Evolutionary conservation across 2,329 filamentous ascomycete genomes (phyloP).

Genomic region (Colletotrichum tabaci): DNA sequence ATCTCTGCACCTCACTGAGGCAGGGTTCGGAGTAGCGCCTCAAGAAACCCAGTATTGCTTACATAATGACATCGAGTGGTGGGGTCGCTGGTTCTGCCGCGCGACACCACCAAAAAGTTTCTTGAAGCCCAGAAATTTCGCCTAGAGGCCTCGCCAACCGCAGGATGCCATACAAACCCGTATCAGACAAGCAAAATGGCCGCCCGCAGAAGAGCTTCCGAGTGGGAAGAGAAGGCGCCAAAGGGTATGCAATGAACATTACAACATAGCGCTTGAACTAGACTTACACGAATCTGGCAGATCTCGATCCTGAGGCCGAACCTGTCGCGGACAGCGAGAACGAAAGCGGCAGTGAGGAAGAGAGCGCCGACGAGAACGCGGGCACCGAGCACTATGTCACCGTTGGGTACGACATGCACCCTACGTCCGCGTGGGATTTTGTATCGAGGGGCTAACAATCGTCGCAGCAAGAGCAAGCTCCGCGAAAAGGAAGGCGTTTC

Average conservation of each 20-base stretch:
- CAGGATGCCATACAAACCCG: conserved; percentile 10
- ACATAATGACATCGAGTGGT: conserved; percentile 8
- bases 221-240: conserved; percentile 41
- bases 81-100: conserved; percentile 41
- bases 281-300: conserved; percentile 24
- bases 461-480: conserved; percentile 81
- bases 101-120: conserved; percentile 44
- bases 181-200: conserved; percentile 23
- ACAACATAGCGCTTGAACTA: background rate
- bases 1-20: background rate
- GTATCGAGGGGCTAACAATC: background rate
- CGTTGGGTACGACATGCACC: conserved; percentile 70
- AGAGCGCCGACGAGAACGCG: conserved; percentile 63
- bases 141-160: conserved; percentile 7
- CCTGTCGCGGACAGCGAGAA: conserved; percentile 52
- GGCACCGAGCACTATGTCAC: conserved; percentile 90
- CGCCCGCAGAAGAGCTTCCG: conserved; percentile 31
- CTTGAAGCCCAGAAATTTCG: conserved; percentile 43
- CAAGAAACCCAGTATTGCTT: background rate
- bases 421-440: too few relatives aligned
- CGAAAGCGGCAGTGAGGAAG: conserved; percentile 55
- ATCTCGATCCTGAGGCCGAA: conserved; percentile 43
- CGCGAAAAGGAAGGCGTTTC: conserved; percentile 78
- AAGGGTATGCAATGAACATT: conserved; percentile 28
- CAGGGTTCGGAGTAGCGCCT: background rate